Base-by-base conservation (phyloP, 495 filamentous ascomycete species). In the Podospora conica region DNA sequence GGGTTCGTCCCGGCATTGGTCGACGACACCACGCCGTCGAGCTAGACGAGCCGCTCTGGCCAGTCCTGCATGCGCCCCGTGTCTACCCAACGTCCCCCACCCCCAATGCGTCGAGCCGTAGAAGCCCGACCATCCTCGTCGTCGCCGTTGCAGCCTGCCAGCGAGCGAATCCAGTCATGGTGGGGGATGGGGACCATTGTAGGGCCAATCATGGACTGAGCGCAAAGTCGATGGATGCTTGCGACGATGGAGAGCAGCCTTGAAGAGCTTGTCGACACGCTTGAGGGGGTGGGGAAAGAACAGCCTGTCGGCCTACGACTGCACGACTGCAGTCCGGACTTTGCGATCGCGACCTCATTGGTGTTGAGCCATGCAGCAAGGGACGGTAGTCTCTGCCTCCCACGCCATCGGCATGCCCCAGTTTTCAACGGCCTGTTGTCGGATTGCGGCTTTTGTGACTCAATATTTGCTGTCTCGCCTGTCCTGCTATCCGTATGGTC, bases 71-170 rank as follows among this genome's bases (percentile, higher is more conserved):
- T 62, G 28, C 29, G 53, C 59, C 63, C 68, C 66, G 67, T 70
- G 56, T 63, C 53, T 69, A 74, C 73, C 71, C 73, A 75, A 75
- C 71, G 65, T 65, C 68, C 67, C 70, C 69, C 63, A 29, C 71
- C 20, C 64, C 65, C n/a, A 60, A 60, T 27, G 56, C 55, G 7
- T 25, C 33, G 18, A 1, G 60, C 64, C 65, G 69, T 69, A 71
- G 68, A 67, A 68, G 69, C 71, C 71, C 67, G 68, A 74, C 65
- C 28, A 70, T 70, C 65, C 66, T 64, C 69, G 24, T 48, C 53
- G 63, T 66, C 55, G 53, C 40, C 55, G 40, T 69, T 63, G 64
- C 64, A 63, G 22, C 60, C 60, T 57, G 62, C 56, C 55, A 65
- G 60, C 64, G 65, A 65, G 60, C 58, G 25, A 28, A 60, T 64